Evolutionary conservation across 192 early-diverging fungal species (phyloP), one percentile per base, ranked within the genome.

Genomic region (Phlyctochytrium arcticum): DNA sequence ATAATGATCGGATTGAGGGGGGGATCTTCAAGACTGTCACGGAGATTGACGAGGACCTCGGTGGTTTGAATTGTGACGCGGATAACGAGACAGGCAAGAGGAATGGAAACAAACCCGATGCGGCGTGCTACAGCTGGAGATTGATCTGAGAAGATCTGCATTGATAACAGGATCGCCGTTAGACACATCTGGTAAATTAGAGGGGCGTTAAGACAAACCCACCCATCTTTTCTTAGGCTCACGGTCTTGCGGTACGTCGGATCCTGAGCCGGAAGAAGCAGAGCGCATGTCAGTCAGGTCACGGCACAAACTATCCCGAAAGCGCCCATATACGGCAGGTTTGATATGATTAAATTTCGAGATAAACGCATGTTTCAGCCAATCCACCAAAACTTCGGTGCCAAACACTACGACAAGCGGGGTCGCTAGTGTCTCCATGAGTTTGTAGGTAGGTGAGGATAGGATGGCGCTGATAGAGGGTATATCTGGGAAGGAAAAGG

Each of bases 331-430:
- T 1, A 97, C 86, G 29, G 86, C 83, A 4, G 93, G 90, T 27
- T 89, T 72, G 60, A 98, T 91, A 61, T 90, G 88, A 73, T 99
- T 99, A 73, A 98, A 96, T 65, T 98, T 98, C 10, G 90, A 92
- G 48, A 99, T 92, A 71, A 99, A 99, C 0, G 97, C 91, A 72
- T 99, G 97, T 73, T 99, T 99, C 55, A 97, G 73, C 92, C 94
- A 98, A 72, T 99, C 95, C 5, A 98, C 93, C 19, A 96, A 62
- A 8, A 96, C 75, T 70, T 98, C 97, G 35, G 93, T 92, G 0
- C 83, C 85, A 49, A 91, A 81, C 5, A 99, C 92, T 60, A 94
- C 80, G 31, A 97, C 69, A 6, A 89, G 86, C 1, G 95, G 97
- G 8, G 87, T 89, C 57, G 62, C 39, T 24, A 94, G 65, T 10